These are phyloP conservation scores for Pezicula neosporulosa DNA, from an alignment of 2,329 filamentous ascomycete genomes.

Conservation along the genomic window DNA sequence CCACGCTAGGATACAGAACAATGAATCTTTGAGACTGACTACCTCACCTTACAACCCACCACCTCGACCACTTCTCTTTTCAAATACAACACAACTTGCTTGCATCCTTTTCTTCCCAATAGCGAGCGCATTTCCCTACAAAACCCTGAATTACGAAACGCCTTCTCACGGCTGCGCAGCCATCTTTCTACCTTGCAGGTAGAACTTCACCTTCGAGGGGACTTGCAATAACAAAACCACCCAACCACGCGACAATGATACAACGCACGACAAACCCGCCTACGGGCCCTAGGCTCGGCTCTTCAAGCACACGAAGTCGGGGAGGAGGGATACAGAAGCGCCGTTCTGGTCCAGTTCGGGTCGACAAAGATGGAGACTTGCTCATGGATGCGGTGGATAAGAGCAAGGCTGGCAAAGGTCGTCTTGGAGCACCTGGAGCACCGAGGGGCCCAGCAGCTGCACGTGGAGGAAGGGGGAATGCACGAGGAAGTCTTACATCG, in stretches of 20 bases:
- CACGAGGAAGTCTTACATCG: constrained; percentile 27
- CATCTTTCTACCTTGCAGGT: not conserved
- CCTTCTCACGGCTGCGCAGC: no score
- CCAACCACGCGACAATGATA: constrained; percentile 7
- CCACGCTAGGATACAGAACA: no score
- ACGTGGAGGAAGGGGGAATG: constrained; percentile 29
- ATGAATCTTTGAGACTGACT: no score
- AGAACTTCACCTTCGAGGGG: not conserved
- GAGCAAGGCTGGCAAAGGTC: constrained; percentile 21
- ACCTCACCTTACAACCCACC: no score
- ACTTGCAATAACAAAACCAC: not conserved
- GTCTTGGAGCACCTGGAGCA: constrained; percentile 10
- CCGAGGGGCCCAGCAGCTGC: constrained; percentile 13
- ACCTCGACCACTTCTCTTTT: no score
- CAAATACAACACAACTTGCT: no score
- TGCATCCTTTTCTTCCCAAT: no score
- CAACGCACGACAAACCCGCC: constrained; percentile 17
- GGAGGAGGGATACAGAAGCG: constrained; percentile 48
- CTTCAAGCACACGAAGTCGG: constrained; percentile 28
- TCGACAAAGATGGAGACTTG: constrained; percentile 60
- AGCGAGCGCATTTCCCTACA: no score
- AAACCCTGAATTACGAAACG: no score
- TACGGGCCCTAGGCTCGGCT: constrained; percentile 21
- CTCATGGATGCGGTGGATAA: constrained; percentile 47
- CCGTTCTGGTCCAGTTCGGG: constrained; percentile 33